A percentile compares a stretch with the other conserved stretches of the same genome.
These are phyloP conservation scores for Chenopodium suecicum DNA, from an alignment of 148 eudicot species.

Conservation along the genomic window DNA sequence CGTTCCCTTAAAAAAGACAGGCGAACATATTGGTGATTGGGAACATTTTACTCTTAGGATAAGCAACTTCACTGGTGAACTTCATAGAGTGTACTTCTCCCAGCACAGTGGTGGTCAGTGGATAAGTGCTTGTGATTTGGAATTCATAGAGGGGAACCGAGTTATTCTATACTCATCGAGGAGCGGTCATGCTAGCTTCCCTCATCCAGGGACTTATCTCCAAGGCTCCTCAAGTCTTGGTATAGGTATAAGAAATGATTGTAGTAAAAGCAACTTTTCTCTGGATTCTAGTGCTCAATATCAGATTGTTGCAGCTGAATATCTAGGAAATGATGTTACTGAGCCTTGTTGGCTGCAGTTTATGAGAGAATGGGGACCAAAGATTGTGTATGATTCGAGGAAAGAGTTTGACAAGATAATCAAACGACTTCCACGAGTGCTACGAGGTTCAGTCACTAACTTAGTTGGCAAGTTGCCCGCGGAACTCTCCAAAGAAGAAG, in stretches of 20 bases:
- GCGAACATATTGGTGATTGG: slow-evolving; percentile 89
- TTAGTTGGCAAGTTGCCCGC: slow-evolving; percentile 53
- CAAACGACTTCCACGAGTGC: slow-evolving; percentile 42
- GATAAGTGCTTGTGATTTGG: slow-evolving; percentile 66
- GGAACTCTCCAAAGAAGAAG: slow-evolving; percentile 72
- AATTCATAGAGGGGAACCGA: slow-evolving; percentile 73
- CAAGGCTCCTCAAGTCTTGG: slow-evolving; percentile 79
- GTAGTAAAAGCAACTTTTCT: slow-evolving; percentile 45
- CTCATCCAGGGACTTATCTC: slow-evolving; percentile 64
- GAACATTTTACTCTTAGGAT: slow-evolving; percentile 83
- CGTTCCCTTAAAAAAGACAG: slow-evolving; percentile 47
- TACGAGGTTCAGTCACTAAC: slow-evolving; percentile 39
- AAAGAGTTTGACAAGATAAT: slow-evolving; percentile 58
- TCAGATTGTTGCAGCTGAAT: slow-evolving; percentile 73
- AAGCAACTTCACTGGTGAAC: slow-evolving; percentile 81
- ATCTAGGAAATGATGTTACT: slow-evolving; percentile 51
- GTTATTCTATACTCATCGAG: slow-evolving; percentile 61
- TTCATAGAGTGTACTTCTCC: slow-evolving; percentile 68
- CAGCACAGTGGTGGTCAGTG: slow-evolving; percentile 88
- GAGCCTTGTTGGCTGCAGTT: slow-evolving; percentile 82
- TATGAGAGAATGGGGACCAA: slow-evolving; percentile 93
- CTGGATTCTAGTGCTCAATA: slow-evolving; percentile 68
- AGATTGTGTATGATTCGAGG: slow-evolving; percentile 58
- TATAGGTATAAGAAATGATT: slow-evolving; percentile 79
- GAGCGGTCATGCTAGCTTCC: slow-evolving; percentile 77